Percentiles rank a stretch among this genome's conserved stretches.
Conservation (phyloP, 2,329 filamentous ascomycete genomes). For the Grosmannia serpens region DNA sequence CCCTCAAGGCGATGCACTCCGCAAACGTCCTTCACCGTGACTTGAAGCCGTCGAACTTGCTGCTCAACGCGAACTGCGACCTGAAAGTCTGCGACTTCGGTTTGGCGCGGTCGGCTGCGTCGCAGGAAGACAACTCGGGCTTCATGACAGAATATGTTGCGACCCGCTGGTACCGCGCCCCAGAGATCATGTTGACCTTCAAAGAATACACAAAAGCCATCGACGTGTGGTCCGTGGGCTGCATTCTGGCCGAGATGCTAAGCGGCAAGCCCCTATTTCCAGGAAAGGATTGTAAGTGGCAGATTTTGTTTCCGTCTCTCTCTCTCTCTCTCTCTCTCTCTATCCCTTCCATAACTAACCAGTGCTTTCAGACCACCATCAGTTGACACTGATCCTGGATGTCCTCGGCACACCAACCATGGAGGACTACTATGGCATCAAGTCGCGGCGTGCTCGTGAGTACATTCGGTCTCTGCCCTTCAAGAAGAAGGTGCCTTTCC, state of each 20-base stretch:
- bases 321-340: neutral
- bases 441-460: slow-evolving; percentile 90
- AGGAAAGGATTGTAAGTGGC: slow-evolving; percentile 82
- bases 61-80: slow-evolving; percentile 97
- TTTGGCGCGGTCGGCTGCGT: slow-evolving; percentile 86
- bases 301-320: neutral
- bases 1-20: slow-evolving; percentile 98
- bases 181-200: slow-evolving; percentile 99
- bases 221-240: slow-evolving; percentile 97
- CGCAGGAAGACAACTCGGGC: slow-evolving; percentile 97
- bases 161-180: slow-evolving; percentile 96
- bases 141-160: slow-evolving; percentile 99
- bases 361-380: slow-evolving; percentile 68
- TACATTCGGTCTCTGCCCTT: slow-evolving; percentile 97
- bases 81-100: slow-evolving; percentile 99
- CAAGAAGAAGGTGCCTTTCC: slow-evolving; percentile 99
- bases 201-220: slow-evolving; percentile 99
- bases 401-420: slow-evolving; percentile 97
- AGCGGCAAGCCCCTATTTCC: slow-evolving; percentile 97
- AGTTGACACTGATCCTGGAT: slow-evolving; percentile 91
- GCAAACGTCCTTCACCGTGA: slow-evolving; percentile 96
- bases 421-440: slow-evolving; percentile 99
- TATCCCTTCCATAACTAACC: neutral
- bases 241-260: slow-evolving; percentile 96
- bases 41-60: slow-evolving; percentile 91